Base-by-base conservation (phyloP, 805 yeast genomes). In the Pichia pseudocactophila region DNA sequence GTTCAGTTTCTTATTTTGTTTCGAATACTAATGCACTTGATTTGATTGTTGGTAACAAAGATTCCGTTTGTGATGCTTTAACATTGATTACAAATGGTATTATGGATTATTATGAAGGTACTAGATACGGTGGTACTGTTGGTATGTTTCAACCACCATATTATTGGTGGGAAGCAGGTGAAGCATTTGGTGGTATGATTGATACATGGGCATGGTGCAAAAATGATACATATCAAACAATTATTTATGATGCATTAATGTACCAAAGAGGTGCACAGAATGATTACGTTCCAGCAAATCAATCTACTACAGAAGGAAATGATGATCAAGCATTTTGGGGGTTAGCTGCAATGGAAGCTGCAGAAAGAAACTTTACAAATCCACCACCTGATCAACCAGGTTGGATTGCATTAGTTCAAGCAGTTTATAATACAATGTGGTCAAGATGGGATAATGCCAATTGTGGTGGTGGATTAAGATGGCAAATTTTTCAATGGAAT, bases 271-370 rank as follows among this genome's bases (percentile, higher is more conserved):
- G 86, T 49, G 63, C 69, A 10, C 69, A 74, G 55, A 60, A 71
- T 58, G 80, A 83, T 61, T 87, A 80, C 61, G 71, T 85, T 53
- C 96, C 96, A 2, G 62, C 78, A 35, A 86, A 85, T 64, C 94
- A 86, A 59, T 73, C 87, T 10, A 71, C 81, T 8, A 79, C 92
- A 2, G 95, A 86, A 62, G 96, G 96, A 62, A 86, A 86, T 57
- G 96, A 86, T 69, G 96, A 86, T 69, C 96, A 86, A 64, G 95
- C 85, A 0, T 82, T 87, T 57, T 86, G 96, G 96, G 96, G 95
- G 1, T 68, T 87, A 36, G 82, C 92, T 2, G 92, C 70, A 2
- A 79, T 86, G 83, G 77, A 73, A 15, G 95, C 95, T 1, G 81
- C 87, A 2, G 96, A 86, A 57, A 73, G 83, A 56, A 82, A 82